These are phyloP conservation scores for Eutrema heterophyllum DNA, from an alignment of 345 rosid genomes.

Conservation along the genomic window DNA sequence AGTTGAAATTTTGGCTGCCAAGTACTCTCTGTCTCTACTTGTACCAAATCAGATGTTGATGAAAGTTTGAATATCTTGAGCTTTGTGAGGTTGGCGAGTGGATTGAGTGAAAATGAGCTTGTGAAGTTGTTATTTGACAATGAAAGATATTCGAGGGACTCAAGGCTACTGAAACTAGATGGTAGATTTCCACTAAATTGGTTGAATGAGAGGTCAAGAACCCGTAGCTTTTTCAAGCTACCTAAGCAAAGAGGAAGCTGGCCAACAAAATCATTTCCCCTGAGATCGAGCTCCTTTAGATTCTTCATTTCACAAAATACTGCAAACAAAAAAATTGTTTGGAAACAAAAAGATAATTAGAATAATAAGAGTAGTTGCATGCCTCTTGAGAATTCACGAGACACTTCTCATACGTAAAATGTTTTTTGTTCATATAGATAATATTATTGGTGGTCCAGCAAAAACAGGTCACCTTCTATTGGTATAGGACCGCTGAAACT, in stretches of 20 bases:
- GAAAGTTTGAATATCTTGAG: constrained; percentile 7
- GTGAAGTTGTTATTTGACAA: neutral
- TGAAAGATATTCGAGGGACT: neutral
- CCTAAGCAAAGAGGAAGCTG: neutral
- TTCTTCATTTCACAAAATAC: neutral
- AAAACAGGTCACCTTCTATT: neutral
- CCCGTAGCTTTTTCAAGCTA: neutral
- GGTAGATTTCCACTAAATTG: neutral
- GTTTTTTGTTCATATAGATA: neutral
- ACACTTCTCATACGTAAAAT: too few species aligned
- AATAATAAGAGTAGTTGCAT: neutral
- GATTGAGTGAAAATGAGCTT: neutral
- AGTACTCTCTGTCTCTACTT: neutral
- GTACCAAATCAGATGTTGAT: neutral
- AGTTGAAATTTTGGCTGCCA: constrained; percentile 16
- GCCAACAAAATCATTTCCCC: neutral
- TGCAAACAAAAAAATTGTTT: neutral
- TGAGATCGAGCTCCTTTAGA: neutral
- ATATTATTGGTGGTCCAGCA: neutral
- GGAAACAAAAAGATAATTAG: neutral
- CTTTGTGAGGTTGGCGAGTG: neutral
- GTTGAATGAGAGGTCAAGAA: constrained; percentile 1
- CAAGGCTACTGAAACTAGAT: neutral
- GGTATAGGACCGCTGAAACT: neutral
- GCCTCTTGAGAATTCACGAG: neutral